Conservation (phyloP, 2,329 filamentous ascomycete genomes). For the Colletotrichum sidae region DNA sequence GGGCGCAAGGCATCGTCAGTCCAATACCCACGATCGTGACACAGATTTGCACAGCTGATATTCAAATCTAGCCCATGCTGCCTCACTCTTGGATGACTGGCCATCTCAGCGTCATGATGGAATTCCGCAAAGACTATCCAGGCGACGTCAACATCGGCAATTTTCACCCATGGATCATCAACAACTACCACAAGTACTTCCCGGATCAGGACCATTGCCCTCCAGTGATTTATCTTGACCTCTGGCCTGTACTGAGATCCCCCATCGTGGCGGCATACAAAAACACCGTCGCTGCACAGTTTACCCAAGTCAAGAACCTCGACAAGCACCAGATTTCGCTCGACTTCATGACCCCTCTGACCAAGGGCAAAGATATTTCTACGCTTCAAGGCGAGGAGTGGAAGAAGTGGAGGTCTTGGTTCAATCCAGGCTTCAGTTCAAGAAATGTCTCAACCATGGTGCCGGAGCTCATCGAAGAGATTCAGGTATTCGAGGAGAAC, state of each 20-base stretch:
- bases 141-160: slow-evolving; percentile 10
- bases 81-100: slow-evolving; percentile 29
- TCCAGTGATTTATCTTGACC: slow-evolving; percentile 39
- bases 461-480: slow-evolving; percentile 22
- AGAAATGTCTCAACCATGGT: slow-evolving; percentile 16
- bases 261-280: slow-evolving; percentile 33
- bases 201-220: slow-evolving; percentile 32
- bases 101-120: slow-evolving; percentile 11
- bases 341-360: slow-evolving; percentile 27
- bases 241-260: slow-evolving; percentile 38
- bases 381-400: slow-evolving; percentile 25
- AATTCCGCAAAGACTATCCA: slow-evolving; percentile 17
- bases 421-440: slow-evolving; percentile 49
- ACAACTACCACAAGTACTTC: slow-evolving; percentile 22
- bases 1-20: slow-evolving; percentile 12
- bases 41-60: not conserved
- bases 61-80: slow-evolving; percentile 2
- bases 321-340: slow-evolving; percentile 27
- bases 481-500: slow-evolving; percentile 13
- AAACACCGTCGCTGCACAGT: slow-evolving; percentile 36
- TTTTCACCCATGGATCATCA: slow-evolving; percentile 17
- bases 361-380: slow-evolving; percentile 10
- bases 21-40: too few species aligned
- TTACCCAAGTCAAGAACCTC: slow-evolving; percentile 34
- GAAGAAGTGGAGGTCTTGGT: slow-evolving; percentile 44